A percentile compares a stretch with the other conserved stretches of the same genome.
Evolutionary conservation across 192 early-diverging fungal genomes (phyloP).

Genomic region (Dissophora globulifera): DNA sequence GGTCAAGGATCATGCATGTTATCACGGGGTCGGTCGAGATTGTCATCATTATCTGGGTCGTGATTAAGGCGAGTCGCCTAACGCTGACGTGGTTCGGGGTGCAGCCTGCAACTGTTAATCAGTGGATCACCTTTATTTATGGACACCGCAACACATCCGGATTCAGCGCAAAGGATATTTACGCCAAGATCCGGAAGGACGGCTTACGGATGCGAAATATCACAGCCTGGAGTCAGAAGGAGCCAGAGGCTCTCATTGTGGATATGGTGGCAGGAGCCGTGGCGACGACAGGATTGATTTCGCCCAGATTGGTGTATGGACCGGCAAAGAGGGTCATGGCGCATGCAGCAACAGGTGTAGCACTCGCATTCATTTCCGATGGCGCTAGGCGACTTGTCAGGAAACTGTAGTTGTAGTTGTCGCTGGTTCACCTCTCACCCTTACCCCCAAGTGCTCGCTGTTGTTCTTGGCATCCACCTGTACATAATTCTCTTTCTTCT

Average conservation of each 20-base stretch:
- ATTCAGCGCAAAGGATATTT: slow-evolving; percentile 29
- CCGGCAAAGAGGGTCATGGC: slow-evolving; percentile 32
- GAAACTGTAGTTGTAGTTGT: slow-evolving; percentile 9
- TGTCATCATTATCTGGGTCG: slow-evolving; percentile 40
- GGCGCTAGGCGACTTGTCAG: slow-evolving; percentile 22
- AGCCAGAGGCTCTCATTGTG: slow-evolving; percentile 13
- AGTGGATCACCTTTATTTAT: slow-evolving; percentile 38
- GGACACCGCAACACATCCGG: slow-evolving; percentile 23
- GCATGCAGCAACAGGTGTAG: slow-evolving; percentile 35
- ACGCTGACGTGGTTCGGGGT: slow-evolving; percentile 41
- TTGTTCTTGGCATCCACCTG: too few species aligned
- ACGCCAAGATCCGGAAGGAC: slow-evolving; percentile 40
- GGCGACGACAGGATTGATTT: slow-evolving; percentile 7
- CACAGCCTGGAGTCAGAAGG: slow-evolving; percentile 10
- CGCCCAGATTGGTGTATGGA: slow-evolving; percentile 33
- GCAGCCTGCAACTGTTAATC: slow-evolving; percentile 9
- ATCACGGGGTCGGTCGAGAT: slow-evolving; percentile 49
- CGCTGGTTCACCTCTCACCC: not conserved
- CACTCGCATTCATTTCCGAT: slow-evolving; percentile 31
- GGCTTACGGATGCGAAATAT: slow-evolving; percentile 22
- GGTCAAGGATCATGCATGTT: slow-evolving; percentile 52
- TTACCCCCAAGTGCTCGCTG: too few species aligned
- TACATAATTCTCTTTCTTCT: not conserved
- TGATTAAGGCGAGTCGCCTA: slow-evolving; percentile 19
- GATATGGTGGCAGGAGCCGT: slow-evolving; percentile 21